phyloP scores from a whole-genome alignment of 2,329 filamentous ascomycete genomes.

The Aspergillus sp. region DNA sequence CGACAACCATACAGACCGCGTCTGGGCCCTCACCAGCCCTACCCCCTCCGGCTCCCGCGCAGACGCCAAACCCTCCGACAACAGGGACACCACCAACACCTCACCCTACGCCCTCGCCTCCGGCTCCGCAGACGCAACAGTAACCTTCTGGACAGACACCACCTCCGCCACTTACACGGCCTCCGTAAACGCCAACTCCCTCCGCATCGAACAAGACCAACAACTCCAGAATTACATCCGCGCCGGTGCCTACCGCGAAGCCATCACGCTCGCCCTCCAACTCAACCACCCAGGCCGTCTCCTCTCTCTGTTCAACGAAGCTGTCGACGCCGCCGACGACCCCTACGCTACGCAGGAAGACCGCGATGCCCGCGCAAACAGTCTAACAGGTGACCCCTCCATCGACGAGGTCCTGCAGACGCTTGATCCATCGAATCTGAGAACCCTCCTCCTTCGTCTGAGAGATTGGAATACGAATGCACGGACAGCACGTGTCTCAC shows the following conservation, averaged over 20 bases:
- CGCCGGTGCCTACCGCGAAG: constrained; percentile 80
- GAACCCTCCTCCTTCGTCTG: constrained; percentile 69
- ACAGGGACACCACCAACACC: constrained; percentile 1
- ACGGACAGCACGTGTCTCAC: constrained; percentile 74
- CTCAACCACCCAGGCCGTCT: constrained; percentile 90
- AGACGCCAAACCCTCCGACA: constrained; percentile 22
- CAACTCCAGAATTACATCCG: constrained; percentile 89
- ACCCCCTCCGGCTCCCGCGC: constrained; percentile 31
- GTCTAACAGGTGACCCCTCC: constrained; percentile 40
- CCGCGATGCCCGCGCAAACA: constrained; percentile 21
- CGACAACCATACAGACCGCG: constrained; percentile 93
- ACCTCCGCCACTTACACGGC: constrained; percentile 71
- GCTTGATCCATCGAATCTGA: constrained; percentile 79
- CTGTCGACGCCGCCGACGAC: constrained; percentile 67
- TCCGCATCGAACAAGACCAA: constrained; percentile 88
- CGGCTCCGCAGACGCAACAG: constrained; percentile 82
- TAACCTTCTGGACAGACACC: constrained; percentile 95
- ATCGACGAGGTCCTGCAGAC: constrained; percentile 79
- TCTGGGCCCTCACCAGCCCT: constrained; percentile 79
- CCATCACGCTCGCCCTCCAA: constrained; percentile 83
- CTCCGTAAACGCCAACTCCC: constrained; percentile 64
- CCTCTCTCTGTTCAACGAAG: constrained; percentile 73
- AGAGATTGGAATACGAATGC: constrained; percentile 98
- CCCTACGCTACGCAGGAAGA: constrained; percentile 28
- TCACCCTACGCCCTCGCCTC: constrained; percentile 69